Base-by-base conservation (phyloP, 768 basidiomycete species). In the Kwoniella botswanensis region DNA sequence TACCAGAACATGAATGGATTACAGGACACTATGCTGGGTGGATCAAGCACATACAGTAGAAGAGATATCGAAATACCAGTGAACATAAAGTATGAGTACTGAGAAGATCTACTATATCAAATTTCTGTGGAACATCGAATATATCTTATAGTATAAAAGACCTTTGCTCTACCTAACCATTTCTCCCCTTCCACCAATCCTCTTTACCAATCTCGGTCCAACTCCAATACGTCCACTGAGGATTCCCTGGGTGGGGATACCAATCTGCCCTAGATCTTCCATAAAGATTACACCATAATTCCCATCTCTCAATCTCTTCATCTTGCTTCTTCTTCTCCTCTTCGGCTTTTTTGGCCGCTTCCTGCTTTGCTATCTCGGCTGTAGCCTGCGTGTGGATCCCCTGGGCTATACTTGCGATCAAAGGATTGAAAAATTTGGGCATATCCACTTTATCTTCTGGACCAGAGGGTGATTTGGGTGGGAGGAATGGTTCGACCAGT, bases 301-400 rank as follows among this genome's bases (percentile, higher is more conserved):
- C 59, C 67, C 67, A 68, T 50, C 62, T 63, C 10, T 63, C 42
- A n/a, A 60, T 57, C 21, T 70, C 57, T 17, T 70, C 68, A 22
- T 57, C 62, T 26, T 64, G 43, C 43, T 63, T 70, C 55, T 58
- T 64, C 44, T 63, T 64, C n/a, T 63, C 62, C 15, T 70, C 68
- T 11, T n/a, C 55, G 13, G 53, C 42, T 41, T 29, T 59, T 46
- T 50, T 55, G 12, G 22, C 43, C 21, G 11, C 53, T 56, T 65
- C 64, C 17, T 22, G 13, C n/a, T 65, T 46, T 29, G 21, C 43
- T 1, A 18, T 57, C 50, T 59, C 24, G 12, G 43, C 42, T 35
- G 15, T 26, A 12, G 57, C 65, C 13, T 11, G 22, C 17, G 54
- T 41, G 55, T 67, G 46, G 3, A 67, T n/a, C 4, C 41, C 5